Evolutionary conservation across 257 asterid species (phyloP).

Genomic region (Dorcoceras hygrometricum): DNA sequence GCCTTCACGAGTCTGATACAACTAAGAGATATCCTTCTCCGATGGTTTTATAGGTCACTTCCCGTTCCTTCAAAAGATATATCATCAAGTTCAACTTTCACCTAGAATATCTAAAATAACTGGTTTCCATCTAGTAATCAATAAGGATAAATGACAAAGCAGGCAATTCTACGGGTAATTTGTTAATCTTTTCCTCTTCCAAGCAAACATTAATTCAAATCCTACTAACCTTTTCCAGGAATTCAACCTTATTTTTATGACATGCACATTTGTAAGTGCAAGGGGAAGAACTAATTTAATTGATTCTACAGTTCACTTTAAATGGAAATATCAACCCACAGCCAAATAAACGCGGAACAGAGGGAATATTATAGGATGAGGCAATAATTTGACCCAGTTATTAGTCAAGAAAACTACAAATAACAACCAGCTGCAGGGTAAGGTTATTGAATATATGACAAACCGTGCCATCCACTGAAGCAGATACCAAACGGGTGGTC

Average conservation of each 20-base stretch:
- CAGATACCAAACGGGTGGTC: constrained; percentile 95
- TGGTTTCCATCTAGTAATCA: neutral
- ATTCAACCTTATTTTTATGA: neutral
- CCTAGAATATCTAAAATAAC: neutral
- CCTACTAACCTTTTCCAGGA: neutral
- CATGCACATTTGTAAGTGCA: neutral
- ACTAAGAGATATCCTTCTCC: neutral
- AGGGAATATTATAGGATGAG: neutral
- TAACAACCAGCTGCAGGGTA: neutral
- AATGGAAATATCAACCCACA: neutral
- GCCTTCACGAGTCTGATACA: neutral
- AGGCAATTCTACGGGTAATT: neutral
- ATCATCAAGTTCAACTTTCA: neutral
- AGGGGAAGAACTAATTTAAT: neutral
- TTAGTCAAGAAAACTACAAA: neutral
- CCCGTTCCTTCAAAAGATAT: neutral
- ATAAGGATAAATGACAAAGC: neutral
- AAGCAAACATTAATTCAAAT: neutral
- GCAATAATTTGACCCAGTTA: neutral
- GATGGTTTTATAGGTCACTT: neutral
- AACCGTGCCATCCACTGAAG: constrained; percentile 97
- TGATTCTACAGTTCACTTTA: neutral
- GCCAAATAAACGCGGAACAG: neutral
- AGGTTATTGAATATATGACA: constrained; percentile 25
- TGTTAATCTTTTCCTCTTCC: neutral